phyloP scores from a whole-genome alignment of 306 rosid genomes.

The Cajanus cajan region DNA sequence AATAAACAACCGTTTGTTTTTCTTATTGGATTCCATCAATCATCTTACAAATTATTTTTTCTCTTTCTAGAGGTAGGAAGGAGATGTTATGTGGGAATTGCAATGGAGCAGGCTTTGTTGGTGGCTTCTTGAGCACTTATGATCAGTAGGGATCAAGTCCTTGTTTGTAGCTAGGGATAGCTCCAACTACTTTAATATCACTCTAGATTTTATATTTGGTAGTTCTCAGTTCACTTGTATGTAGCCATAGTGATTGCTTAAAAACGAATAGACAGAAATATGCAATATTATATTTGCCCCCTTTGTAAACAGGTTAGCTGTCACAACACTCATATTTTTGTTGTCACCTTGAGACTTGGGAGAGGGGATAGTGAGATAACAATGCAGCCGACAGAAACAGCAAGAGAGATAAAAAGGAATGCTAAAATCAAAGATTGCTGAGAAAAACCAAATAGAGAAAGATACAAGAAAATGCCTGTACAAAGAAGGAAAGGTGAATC shows the following conservation, averaged over 20 bases:
- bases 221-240: conserved; percentile 3
- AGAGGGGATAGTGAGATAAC: not conserved
- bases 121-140: conserved; percentile 56
- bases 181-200: not conserved
- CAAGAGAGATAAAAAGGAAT: not conserved
- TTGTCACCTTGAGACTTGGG: not conserved
- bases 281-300: not conserved
- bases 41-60: not conserved
- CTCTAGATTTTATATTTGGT: not conserved
- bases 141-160: conserved; percentile 40
- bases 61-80: conserved; percentile 43
- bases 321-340: not conserved
- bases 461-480: not conserved
- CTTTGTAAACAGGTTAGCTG: not conserved
- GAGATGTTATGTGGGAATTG: conserved; percentile 59
- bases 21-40: not conserved
- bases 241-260: not conserved
- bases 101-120: conserved; percentile 60
- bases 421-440: not conserved
- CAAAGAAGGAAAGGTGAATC: not conserved
- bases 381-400: not conserved
- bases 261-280: not conserved
- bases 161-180: not conserved
- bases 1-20: not conserved
- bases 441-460: not conserved